Conservation (phyloP, 768 basidiomycete species). For the Mycena amicta region DNA sequence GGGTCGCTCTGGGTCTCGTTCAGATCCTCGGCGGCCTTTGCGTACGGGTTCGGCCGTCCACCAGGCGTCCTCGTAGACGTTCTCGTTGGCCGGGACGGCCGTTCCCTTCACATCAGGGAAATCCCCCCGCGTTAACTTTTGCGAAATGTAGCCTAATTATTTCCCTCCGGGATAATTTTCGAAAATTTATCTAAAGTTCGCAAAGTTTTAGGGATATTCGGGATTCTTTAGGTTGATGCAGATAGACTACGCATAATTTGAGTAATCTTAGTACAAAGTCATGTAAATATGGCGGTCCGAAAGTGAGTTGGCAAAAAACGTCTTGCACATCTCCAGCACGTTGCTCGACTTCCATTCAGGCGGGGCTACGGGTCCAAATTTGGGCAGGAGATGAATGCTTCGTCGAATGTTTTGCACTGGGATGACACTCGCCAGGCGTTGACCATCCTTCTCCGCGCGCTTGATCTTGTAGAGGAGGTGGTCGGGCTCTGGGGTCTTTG, state of each 20-base stretch:
- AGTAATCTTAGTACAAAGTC: background rate
- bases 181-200: too few species aligned
- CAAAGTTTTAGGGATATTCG: too few species aligned
- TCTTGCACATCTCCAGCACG: slow-evolving; percentile 1
- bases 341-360: slow-evolving; percentile 3
- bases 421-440: slow-evolving; percentile 27
- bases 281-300: slow-evolving; percentile 3
- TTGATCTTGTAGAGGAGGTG: slow-evolving; percentile 25
- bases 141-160: too few species aligned
- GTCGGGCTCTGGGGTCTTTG: slow-evolving; percentile 14
- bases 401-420: slow-evolving; percentile 29
- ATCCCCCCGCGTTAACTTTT: too few species aligned
- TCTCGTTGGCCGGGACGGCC: too few species aligned
- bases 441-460: slow-evolving; percentile 6
- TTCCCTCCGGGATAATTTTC: too few species aligned
- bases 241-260: background rate
- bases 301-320: slow-evolving; percentile 1
- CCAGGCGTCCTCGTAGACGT: too few species aligned
- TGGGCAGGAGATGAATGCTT: slow-evolving; percentile 29
- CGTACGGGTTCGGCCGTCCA: too few species aligned
- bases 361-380: slow-evolving; percentile 1
- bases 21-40: too few species aligned
- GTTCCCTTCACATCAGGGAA: too few species aligned
- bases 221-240: too few species aligned
- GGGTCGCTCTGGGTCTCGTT: too few species aligned